These are phyloP conservation scores for Backusella macrospora DNA, from an alignment of 192 early-diverging fungal species.

Conservation along the genomic window DNA sequence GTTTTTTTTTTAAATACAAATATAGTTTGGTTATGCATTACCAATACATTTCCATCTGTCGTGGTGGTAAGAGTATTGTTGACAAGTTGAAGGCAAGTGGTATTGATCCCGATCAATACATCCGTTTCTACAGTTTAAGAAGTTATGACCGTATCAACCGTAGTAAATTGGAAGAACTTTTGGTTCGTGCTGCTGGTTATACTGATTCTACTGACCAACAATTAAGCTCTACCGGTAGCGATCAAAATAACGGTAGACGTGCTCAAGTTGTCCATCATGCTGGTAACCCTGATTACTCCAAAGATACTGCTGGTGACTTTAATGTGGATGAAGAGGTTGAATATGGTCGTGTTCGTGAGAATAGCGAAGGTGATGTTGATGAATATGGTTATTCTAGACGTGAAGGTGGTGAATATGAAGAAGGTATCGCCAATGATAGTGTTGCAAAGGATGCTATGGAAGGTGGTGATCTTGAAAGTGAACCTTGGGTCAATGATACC, in stretches of 20 bases:
- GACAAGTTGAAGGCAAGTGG: conserved; percentile 57
- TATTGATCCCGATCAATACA: conserved; percentile 62
- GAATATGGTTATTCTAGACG: background rate
- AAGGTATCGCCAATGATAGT: conserved; percentile 14
- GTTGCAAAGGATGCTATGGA: conserved; percentile 15
- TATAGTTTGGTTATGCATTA: conserved; percentile 72
- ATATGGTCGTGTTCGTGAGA: conserved; percentile 29
- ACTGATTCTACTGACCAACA: conserved; percentile 11
- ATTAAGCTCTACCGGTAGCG: conserved; percentile 10
- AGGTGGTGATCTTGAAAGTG: background rate
- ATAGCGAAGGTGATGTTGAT: conserved; percentile 11
- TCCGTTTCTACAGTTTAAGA: conserved; percentile 77
- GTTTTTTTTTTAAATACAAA: background rate
- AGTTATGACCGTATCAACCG: conserved; percentile 73
- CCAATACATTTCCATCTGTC: conserved; percentile 81
- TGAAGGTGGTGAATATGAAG: background rate
- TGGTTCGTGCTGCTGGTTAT: conserved; percentile 31
- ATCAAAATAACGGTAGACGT: background rate
- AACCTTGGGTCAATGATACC: conserved; percentile 6
- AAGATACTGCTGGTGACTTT: conserved; percentile 20
- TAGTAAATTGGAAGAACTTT: conserved; percentile 20
- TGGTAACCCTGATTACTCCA: conserved; percentile 35
- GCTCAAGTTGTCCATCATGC: conserved; percentile 22
- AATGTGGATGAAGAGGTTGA: conserved; percentile 30
- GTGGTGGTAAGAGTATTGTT: conserved; percentile 74